Evolutionary conservation across 305 asterid species (phyloP), one percentile per base, ranked within the genome.

Genomic region (Fraxinus sp.): DNA sequence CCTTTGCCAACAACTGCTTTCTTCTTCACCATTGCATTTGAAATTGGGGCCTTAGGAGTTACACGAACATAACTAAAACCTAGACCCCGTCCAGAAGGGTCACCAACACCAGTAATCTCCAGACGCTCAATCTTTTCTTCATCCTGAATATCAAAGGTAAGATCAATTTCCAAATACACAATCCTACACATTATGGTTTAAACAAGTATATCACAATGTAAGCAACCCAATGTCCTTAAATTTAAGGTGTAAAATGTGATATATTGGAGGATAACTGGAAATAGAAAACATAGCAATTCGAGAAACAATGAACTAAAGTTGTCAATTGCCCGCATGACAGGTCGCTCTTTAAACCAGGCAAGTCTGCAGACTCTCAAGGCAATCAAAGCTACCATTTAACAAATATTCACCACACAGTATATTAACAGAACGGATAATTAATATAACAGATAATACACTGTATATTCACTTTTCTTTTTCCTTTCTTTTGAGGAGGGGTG

Each of bases 61-160:
- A 92, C 64, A 59, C 98, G 97, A 20, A 97, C 99, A 88, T 92
- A 97, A 90, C 99, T 97, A 90, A 95, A 97, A 80, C 99, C 99
- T 41, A 95, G 93, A 83, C 99, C 99, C 87, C 99, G 91, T 77
- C 99, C 99, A 74, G 99, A 92, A 81, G 99, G 99, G 86, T 97
- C 99, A 78, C 99, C 99, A 80, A 95, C 98, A 83, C 99, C 99
- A 33, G 98, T 95, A 77, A 97, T 97, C 86, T 97, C 98, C 84
- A 97, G 86, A 68, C 98, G 98, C 90, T 97, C 99, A 78, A 97
- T 95, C 87, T 92, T 97, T 88, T 89, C 99, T 89, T 97, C 92
- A 85, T 91, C 96, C 98, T 97, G 93, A 79, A 87, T 39, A 81
- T 28, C 32, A 75, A 79, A 76, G 79, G 35, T 77, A 80, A 82